phyloP scores from a whole-genome alignment of 305 asterid species.

The Ajuga reptans region DNA sequence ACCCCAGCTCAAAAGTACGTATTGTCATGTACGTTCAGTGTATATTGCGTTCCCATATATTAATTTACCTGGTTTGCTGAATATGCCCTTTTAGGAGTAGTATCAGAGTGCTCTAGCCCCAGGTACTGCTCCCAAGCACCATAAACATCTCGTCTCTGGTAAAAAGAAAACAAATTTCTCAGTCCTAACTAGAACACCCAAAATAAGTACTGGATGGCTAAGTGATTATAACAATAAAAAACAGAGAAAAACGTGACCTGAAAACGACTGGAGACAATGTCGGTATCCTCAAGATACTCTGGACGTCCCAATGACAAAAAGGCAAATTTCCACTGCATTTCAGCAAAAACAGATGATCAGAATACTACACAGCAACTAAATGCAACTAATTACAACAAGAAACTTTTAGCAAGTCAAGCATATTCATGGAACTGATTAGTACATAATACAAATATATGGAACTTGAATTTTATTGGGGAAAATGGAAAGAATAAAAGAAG shows the following conservation, averaged over 20 bases:
- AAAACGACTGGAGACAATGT: constrained; percentile 57
- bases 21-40: too few relatives aligned
- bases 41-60: background rate
- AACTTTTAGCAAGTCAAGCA: background rate
- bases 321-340: constrained; percentile 73
- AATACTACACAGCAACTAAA: background rate
- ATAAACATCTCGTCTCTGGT: constrained; percentile 85
- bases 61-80: constrained; percentile 58
- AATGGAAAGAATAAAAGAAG: background rate
- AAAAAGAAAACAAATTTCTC: constrained; percentile 12
- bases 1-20: too few relatives aligned
- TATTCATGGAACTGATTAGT: background rate
- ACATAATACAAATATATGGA: background rate
- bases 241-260: constrained; percentile 41
- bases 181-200: background rate
- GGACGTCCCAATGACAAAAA: constrained; percentile 75
- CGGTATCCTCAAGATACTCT: constrained; percentile 70
- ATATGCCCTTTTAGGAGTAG: constrained; percentile 65
- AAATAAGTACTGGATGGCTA: background rate
- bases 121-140: constrained; percentile 97
- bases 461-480: background rate
- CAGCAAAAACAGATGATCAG: constrained; percentile 7
- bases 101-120: constrained; percentile 85
- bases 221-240: background rate
- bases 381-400: background rate